Evolutionary conservation across 495 filamentous ascomycete genomes (phyloP).

Genomic region (Aspergillus biplanus): DNA sequence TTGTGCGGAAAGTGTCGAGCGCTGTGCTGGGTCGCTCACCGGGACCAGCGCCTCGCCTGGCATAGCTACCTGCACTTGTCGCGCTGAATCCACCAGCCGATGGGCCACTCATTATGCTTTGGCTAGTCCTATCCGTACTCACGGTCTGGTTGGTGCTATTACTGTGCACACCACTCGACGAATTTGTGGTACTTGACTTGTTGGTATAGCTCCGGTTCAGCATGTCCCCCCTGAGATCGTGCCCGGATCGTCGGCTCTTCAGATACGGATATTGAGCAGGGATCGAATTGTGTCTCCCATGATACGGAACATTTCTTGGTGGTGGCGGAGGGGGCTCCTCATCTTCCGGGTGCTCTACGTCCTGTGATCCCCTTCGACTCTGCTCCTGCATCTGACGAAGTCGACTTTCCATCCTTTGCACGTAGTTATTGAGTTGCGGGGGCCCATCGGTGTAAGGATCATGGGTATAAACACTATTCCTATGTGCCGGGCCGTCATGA

Average conservation of each 20-base stretch:
- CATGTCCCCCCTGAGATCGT: constrained; percentile 72
- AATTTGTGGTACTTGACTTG: constrained; percentile 78
- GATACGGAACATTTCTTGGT: constrained; percentile 61
- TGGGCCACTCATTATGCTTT: constrained; percentile 88
- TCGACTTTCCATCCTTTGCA: constrained; percentile 84
- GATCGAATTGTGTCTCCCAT: constrained; percentile 50
- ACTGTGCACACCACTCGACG: constrained; percentile 71
- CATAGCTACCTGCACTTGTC: constrained; percentile 91
- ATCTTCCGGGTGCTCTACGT: constrained; percentile 41
- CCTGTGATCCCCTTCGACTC: constrained; percentile 47
- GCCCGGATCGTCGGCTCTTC: constrained; percentile 75
- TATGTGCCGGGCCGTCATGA: constrained; percentile 34
- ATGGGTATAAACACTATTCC: constrained; percentile 46
- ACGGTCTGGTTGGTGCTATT: constrained; percentile 71
- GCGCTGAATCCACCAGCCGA: constrained; percentile 92
- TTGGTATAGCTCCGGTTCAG: constrained; percentile 82
- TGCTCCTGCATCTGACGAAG: constrained; percentile 72
- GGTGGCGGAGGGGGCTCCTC: constrained; percentile 62
- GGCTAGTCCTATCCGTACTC: constrained; percentile 75
- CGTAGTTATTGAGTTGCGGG: constrained; percentile 79
- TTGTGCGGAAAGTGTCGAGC: constrained; percentile 47
- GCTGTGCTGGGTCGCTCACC: constrained; percentile 55
- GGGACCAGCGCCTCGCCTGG: constrained; percentile 64
- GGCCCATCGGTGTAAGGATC: constrained; percentile 59
- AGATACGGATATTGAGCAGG: constrained; percentile 45